These are phyloP conservation scores for Jacaranda mimosifolia DNA, from an alignment of 257 asterid genomes.

Conservation along the genomic window DNA sequence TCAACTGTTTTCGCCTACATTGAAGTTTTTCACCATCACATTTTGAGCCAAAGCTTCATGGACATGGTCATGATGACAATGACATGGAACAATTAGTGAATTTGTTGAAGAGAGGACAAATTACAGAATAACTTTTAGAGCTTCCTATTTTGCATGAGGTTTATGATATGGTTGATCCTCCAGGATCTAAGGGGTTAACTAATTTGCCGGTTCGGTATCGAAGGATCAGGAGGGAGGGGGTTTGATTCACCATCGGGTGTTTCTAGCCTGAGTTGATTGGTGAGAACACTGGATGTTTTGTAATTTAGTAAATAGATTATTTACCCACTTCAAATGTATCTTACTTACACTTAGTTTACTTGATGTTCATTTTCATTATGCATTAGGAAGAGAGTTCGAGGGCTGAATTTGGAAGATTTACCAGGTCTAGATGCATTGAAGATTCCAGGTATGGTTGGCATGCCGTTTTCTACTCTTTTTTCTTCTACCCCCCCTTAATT, in stretches of 20 bases:
- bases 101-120: constrained; percentile 68
- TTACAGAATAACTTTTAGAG: constrained; percentile 81
- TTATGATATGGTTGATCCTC: constrained; percentile 85
- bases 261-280: constrained; percentile 12
- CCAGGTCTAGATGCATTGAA: constrained; percentile 74
- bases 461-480: not conserved
- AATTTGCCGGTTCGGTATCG: not conserved
- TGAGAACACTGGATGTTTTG: not conserved
- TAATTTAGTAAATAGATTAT: constrained; percentile 5
- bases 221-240: no score
- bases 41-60: constrained; percentile 66
- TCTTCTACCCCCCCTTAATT: not conserved
- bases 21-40: constrained; percentile 11
- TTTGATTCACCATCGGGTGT: not conserved
- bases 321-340: constrained; percentile 19
- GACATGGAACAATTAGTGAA: constrained; percentile 53
- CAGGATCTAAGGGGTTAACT: constrained; percentile 81
- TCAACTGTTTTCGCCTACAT: constrained; percentile 78
- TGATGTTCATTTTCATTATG: no score
- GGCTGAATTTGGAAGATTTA: constrained; percentile 50
- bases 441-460: constrained; percentile 73
- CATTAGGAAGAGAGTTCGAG: no score
- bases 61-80: constrained; percentile 48
- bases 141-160: constrained; percentile 86
- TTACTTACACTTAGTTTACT: not conserved